Conservation (phyloP, 2,329 filamentous ascomycete species). For the Cladosporium austrohemisphaericum region DNA sequence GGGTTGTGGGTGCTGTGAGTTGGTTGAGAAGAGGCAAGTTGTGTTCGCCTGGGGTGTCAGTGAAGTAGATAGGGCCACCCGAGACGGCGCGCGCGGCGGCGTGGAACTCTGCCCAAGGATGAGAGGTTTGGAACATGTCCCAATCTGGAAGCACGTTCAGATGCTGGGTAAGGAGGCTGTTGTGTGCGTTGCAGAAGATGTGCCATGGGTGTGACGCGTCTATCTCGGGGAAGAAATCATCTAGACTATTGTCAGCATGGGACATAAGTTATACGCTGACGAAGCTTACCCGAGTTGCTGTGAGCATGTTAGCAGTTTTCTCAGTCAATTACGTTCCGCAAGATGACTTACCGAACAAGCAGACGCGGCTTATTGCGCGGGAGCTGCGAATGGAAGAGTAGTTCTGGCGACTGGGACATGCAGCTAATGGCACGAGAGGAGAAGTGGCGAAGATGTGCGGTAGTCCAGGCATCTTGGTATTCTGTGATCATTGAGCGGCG, state of each 20-base stretch:
- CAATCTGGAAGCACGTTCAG: slow-evolving; percentile 84
- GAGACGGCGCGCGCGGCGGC: slow-evolving; percentile 85
- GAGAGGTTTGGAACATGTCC: slow-evolving; percentile 69
- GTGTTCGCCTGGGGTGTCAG: slow-evolving; percentile 80
- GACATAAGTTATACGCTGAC: too few relatives aligned
- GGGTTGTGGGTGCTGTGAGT: slow-evolving; percentile 71
- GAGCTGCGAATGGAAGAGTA: slow-evolving; percentile 80
- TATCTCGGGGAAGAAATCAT: slow-evolving; percentile 85
- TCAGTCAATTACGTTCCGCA: too few relatives aligned
- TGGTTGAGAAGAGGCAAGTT: slow-evolving; percentile 70
- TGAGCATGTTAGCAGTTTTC: too few relatives aligned
- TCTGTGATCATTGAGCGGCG: slow-evolving; percentile 67
- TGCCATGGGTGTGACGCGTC: slow-evolving; percentile 87
- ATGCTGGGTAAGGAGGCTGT: slow-evolving; percentile 74
- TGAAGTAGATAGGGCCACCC: slow-evolving; percentile 92
- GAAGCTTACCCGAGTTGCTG: too few relatives aligned
- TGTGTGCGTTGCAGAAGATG: slow-evolving; percentile 90
- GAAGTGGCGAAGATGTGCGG: slow-evolving; percentile 74
- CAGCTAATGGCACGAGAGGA: slow-evolving; percentile 77
- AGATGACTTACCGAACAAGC: too few relatives aligned
- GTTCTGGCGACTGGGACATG: slow-evolving; percentile 87
- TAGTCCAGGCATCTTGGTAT: slow-evolving; percentile 84
- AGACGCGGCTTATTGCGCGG: slow-evolving; percentile 70
- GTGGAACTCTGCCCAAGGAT: slow-evolving; percentile 75
- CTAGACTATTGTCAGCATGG: too few relatives aligned